These are phyloP conservation scores for Paraconiothyrium sp. DNA, from an alignment of 2,329 filamentous ascomycete species.

Conservation along the genomic window DNA sequence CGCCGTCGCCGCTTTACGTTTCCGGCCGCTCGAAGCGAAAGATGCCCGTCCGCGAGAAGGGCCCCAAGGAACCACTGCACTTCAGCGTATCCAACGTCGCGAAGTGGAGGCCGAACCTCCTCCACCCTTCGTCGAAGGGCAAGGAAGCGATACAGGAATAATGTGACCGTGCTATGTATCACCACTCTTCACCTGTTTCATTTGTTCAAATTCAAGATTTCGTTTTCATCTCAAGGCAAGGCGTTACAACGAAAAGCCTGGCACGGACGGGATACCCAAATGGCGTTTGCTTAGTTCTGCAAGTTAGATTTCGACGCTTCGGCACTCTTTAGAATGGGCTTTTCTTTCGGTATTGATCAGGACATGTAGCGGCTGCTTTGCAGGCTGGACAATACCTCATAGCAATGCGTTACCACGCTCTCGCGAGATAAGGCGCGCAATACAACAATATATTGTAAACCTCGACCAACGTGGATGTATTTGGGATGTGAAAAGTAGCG, in stretches of 20 bases:
- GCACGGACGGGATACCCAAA: constrained; percentile 29
- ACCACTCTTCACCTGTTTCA: constrained; percentile 12
- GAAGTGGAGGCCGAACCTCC: constrained; percentile 44
- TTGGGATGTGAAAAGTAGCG: no score
- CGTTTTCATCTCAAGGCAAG: constrained; percentile 17
- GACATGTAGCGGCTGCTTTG: neutral
- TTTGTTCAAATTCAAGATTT: constrained; percentile 7
- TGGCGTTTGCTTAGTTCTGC: constrained; percentile 26
- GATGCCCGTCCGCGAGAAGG: constrained; percentile 51
- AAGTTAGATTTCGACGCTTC: neutral
- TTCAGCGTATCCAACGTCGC: constrained; percentile 50
- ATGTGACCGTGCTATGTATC: constrained; percentile 1
- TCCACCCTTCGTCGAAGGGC: constrained; percentile 47
- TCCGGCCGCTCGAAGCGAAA: constrained; percentile 54
- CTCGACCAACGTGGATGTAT: neutral
- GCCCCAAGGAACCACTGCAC: constrained; percentile 49
- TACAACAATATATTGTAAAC: constrained; percentile 2
- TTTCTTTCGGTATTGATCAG: neutral
- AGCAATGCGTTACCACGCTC: neutral
- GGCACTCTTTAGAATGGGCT: neutral
- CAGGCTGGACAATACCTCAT: neutral
- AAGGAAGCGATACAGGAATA: constrained; percentile 39
- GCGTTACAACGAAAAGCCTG: constrained; percentile 30
- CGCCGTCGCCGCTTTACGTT: constrained; percentile 48
- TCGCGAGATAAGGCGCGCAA: neutral